These are phyloP conservation scores for Obelidium mucronatum DNA, from an alignment of 192 early-diverging fungal genomes.

Conservation along the genomic window DNA sequence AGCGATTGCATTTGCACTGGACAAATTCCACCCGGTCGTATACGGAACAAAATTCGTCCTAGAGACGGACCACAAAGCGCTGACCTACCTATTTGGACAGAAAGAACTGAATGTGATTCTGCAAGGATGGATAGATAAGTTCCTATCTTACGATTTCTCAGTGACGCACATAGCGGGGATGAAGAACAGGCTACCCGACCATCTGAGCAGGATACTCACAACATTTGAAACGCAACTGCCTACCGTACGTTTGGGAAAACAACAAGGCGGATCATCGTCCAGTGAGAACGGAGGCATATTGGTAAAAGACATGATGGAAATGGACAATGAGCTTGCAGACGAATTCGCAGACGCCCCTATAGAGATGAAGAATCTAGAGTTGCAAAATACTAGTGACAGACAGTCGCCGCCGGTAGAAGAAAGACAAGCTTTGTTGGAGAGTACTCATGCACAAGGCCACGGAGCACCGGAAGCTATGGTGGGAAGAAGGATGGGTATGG, in stretches of 20 bases:
- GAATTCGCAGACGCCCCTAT: background rate
- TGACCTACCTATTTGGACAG: background rate
- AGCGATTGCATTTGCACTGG: background rate
- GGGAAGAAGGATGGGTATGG: constrained; percentile 4
- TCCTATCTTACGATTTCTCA: constrained; percentile 1
- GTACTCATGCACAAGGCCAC: background rate
- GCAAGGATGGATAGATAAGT: constrained; percentile 5
- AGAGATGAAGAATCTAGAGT: background rate
- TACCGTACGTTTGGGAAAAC: background rate
- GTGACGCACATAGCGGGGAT: background rate
- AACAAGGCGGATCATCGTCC: background rate
- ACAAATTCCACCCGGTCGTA: background rate
- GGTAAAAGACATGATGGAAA: background rate
- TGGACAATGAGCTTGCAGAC: background rate
- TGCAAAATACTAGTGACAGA: background rate
- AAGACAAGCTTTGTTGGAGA: background rate
- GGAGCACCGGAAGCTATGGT: background rate
- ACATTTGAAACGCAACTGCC: background rate
- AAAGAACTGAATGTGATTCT: background rate
- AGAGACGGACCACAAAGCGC: constrained; percentile 2
- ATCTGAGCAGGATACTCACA: constrained; percentile 8
- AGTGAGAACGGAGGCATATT: background rate
- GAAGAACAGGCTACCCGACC: background rate
- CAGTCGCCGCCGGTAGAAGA: background rate
- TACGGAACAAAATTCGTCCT: background rate